These are phyloP conservation scores for Candida tibetensis DNA, from an alignment of 805 yeast genomes.

Conservation along the genomic window DNA sequence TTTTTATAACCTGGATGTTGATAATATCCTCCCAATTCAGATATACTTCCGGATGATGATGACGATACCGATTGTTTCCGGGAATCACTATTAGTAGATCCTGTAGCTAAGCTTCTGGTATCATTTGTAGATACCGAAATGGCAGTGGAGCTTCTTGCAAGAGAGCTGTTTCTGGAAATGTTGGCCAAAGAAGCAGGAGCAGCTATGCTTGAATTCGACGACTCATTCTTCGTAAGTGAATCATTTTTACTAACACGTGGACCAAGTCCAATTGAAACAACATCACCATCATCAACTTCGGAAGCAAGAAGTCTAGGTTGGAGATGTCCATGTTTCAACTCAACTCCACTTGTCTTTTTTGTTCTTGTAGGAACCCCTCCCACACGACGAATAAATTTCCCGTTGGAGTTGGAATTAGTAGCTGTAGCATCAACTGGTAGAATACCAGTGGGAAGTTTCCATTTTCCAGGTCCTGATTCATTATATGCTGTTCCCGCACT, in stretches of 20 bases:
- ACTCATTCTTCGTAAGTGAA: constrained; percentile 1
- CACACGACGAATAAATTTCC: constrained; percentile 25
- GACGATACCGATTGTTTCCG: constrained; percentile 22
- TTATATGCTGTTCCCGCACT: constrained; percentile 49
- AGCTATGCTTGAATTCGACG: constrained; percentile 16
- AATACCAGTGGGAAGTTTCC: constrained; percentile 57
- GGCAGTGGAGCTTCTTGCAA: constrained; percentile 31
- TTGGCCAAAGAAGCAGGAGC: constrained; percentile 9
- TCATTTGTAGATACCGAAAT: constrained; percentile 19
- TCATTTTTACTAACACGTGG: constrained; percentile 4
- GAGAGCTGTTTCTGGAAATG: constrained; percentile 26
- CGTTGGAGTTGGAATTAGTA: constrained; percentile 10
- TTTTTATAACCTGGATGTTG: constrained; percentile 41
- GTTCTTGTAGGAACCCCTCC: constrained; percentile 14
- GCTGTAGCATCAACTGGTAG: constrained; percentile 37
- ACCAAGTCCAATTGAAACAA: constrained; percentile 7
- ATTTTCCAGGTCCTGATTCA: constrained; percentile 43
- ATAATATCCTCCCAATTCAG: constrained; percentile 34
- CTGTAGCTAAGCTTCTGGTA: constrained; percentile 18
- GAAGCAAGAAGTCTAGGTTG: constrained; percentile 69
- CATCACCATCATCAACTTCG: constrained; percentile 68
- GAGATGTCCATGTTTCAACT: constrained; percentile 59
- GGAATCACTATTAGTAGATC: constrained; percentile 12
- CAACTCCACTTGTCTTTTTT: constrained; percentile 45
- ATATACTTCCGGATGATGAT: constrained; percentile 29